phyloP scores from a whole-genome alignment of 495 filamentous ascomycete species.

The Penicillium goetzii region DNA sequence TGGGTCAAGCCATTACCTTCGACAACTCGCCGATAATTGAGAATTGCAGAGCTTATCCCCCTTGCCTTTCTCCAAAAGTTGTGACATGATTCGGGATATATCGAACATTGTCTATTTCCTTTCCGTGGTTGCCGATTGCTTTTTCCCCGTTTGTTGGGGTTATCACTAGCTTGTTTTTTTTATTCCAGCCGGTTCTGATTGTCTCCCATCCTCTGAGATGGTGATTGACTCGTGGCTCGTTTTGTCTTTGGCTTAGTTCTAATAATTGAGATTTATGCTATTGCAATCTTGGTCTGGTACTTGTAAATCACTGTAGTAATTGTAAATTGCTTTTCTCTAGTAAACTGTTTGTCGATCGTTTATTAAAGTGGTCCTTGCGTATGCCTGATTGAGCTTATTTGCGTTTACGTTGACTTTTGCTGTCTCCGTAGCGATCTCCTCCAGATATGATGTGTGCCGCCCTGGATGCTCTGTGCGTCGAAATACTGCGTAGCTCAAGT shows the following conservation, averaged over 20 bases:
- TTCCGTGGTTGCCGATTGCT: constrained; percentile 24
- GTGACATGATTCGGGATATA: constrained; percentile 27
- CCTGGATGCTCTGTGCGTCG: no score
- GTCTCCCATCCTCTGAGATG: constrained; percentile 45
- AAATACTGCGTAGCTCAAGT: no score
- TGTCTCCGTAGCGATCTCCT: no score
- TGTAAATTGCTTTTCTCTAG: background rate
- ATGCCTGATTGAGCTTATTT: background rate
- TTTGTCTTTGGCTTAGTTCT: constrained; percentile 20
- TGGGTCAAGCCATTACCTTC: constrained; percentile 35
- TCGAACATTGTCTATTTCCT: constrained; percentile 22
- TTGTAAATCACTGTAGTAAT: background rate
- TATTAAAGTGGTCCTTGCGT: background rate
- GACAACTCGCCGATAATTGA: constrained; percentile 35
- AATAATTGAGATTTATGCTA: constrained; percentile 12
- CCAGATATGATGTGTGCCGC: no score
- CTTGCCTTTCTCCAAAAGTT: constrained; percentile 32
- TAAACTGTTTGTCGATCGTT: background rate
- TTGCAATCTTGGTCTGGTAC: background rate
- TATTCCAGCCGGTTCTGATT: constrained; percentile 56
- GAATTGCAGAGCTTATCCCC: constrained; percentile 24
- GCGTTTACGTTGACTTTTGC: background rate
- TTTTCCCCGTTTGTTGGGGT: constrained; percentile 13
- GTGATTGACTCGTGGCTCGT: constrained; percentile 61
- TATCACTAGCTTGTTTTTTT: constrained; percentile 19